phyloP scores from a whole-genome alignment of 306 rosid species.

The Acacia melanoxylon region DNA sequence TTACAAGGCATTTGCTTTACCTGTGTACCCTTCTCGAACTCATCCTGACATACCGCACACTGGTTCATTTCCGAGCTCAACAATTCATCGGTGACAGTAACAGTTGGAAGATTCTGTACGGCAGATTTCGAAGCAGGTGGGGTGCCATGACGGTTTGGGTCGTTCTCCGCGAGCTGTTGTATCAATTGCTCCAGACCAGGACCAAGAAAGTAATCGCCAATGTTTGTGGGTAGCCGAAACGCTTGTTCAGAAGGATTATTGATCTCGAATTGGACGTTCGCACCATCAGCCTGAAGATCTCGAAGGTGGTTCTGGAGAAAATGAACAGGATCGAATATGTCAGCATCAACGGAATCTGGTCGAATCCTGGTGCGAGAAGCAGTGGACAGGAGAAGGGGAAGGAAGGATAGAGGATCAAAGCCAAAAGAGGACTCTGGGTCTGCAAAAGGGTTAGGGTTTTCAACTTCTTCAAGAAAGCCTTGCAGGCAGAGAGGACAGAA shows the following conservation, averaged over 20 bases:
- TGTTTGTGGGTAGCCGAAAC: slow-evolving; percentile 51
- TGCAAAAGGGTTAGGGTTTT: slow-evolving; percentile 40
- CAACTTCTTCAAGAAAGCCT: slow-evolving; percentile 79
- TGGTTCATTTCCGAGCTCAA: slow-evolving; percentile 80
- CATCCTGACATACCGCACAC: slow-evolving; percentile 95
- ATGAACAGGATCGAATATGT: slow-evolving; percentile 64
- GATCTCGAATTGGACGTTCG: slow-evolving; percentile 78
- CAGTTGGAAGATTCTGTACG: slow-evolving; percentile 54
- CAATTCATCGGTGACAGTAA: slow-evolving; percentile 56
- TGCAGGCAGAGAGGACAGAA: slow-evolving; percentile 74
- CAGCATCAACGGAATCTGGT: slow-evolving; percentile 44
- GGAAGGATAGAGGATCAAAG: background rate
- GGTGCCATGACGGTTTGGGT: slow-evolving; percentile 86
- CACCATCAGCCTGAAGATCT: slow-evolving; percentile 58
- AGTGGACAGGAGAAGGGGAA: slow-evolving; percentile 22
- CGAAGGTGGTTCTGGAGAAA: slow-evolving; percentile 83
- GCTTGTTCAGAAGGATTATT: slow-evolving; percentile 48
- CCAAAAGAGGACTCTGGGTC: slow-evolving; percentile 23
- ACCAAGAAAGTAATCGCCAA: slow-evolving; percentile 93
- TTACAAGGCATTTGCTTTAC: slow-evolving; percentile 94
- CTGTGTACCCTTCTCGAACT: slow-evolving; percentile 67
- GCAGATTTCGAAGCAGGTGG: slow-evolving; percentile 87
- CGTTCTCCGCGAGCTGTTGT: slow-evolving; percentile 96
- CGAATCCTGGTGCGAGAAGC: slow-evolving; percentile 43
- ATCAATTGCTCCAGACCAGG: slow-evolving; percentile 95